A percentile compares a stretch with the other conserved stretches of the same genome.
Conservation (phyloP, 176 grass and related monocot genomes). For the Calamus simplicifolius region DNA sequence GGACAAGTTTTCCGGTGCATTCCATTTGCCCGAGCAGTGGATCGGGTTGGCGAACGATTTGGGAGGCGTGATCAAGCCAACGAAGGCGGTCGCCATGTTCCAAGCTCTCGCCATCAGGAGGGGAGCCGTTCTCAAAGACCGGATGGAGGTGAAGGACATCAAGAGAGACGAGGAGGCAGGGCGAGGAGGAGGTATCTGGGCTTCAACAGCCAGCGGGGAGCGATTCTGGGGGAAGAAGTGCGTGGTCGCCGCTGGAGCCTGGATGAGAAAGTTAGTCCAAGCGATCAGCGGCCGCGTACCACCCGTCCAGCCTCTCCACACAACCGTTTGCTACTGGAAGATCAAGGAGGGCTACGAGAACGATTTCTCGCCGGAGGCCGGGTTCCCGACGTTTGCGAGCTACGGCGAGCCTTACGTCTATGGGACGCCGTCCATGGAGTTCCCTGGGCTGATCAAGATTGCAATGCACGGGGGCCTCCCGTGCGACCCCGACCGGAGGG, state of each 20-base stretch:
- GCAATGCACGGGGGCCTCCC: slow-evolving; percentile 61
- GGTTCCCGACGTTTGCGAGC: slow-evolving; percentile 90
- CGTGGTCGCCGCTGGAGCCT: slow-evolving; percentile 53
- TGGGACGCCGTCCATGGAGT: slow-evolving; percentile 79
- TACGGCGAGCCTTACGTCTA: slow-evolving; percentile 72
- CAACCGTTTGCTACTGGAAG: slow-evolving; percentile 84
- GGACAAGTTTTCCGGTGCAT: slow-evolving; percentile 24
- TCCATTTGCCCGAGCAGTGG: slow-evolving; percentile 51
- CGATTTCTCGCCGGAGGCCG: slow-evolving; percentile 36
- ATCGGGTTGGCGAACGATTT: slow-evolving; percentile 28
- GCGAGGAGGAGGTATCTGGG: too few species aligned
- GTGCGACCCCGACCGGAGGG: slow-evolving; percentile 59
- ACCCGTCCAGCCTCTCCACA: slow-evolving; percentile 64
- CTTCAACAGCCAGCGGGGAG: neutral
- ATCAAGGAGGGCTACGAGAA: slow-evolving; percentile 30
- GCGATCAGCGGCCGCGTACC: slow-evolving; percentile 23
- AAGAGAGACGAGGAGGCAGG: slow-evolving; percentile 22
- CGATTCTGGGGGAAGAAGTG: slow-evolving; percentile 43
- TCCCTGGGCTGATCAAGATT: slow-evolving; percentile 82
- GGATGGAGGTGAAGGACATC: slow-evolving; percentile 35
- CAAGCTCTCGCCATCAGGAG: slow-evolving; percentile 50
- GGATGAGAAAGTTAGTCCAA: slow-evolving; percentile 46
- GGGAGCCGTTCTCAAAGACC: slow-evolving; percentile 57
- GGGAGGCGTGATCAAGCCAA: slow-evolving; percentile 74
- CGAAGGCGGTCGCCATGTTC: slow-evolving; percentile 95